Percentiles rank a stretch among this genome's conserved stretches.
Evolutionary conservation across 352 stramenopile species (phyloP).

Genomic region (Globisporangium orthogonon): DNA sequence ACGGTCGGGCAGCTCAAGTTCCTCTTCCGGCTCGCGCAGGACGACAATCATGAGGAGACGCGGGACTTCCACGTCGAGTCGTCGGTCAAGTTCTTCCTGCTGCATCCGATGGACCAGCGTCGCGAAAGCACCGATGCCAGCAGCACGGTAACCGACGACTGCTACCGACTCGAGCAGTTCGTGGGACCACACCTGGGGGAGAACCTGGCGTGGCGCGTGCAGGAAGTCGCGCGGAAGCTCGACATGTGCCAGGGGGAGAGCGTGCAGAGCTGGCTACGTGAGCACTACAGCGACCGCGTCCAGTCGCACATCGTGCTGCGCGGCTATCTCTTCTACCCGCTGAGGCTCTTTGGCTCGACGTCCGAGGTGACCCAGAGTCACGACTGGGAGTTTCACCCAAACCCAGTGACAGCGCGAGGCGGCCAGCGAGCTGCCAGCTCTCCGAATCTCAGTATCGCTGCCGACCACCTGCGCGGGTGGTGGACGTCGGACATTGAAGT

Average conservation of each 20-base stretch:
- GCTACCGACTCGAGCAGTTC: slow-evolving; percentile 51
- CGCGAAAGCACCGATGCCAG: no score
- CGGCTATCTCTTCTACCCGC: slow-evolving; percentile 64
- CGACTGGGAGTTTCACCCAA: slow-evolving; percentile 41
- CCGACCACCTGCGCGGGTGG: slow-evolving; percentile 52
- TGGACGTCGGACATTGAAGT: slow-evolving; percentile 48
- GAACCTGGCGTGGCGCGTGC: slow-evolving; percentile 62
- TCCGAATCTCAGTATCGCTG: slow-evolving; percentile 23
- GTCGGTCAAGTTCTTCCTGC: slow-evolving; percentile 77
- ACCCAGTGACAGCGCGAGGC: slow-evolving; percentile 9
- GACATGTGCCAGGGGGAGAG: slow-evolving; percentile 47
- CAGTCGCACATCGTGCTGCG: slow-evolving; percentile 51
- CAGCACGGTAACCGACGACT: neutral
- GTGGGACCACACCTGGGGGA: slow-evolving; percentile 67
- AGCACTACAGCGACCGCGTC: slow-evolving; percentile 45
- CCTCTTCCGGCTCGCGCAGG: slow-evolving; percentile 33
- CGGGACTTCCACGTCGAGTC: slow-evolving; percentile 52
- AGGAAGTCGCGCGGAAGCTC: slow-evolving; percentile 64
- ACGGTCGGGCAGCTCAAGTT: slow-evolving; percentile 77
- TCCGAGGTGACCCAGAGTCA: slow-evolving; percentile 32
- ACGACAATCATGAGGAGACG: slow-evolving; percentile 11
- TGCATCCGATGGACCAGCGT: slow-evolving; percentile 27
- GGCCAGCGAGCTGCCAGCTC: neutral
- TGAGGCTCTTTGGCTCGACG: slow-evolving; percentile 37
- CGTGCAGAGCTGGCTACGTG: slow-evolving; percentile 42